A percentile compares a stretch with the other conserved stretches of the same genome.
These are phyloP conservation scores for Plasmodium knowlesi DNA, from an alignment of 169 alveolate species.

Conservation along the genomic window DNA sequence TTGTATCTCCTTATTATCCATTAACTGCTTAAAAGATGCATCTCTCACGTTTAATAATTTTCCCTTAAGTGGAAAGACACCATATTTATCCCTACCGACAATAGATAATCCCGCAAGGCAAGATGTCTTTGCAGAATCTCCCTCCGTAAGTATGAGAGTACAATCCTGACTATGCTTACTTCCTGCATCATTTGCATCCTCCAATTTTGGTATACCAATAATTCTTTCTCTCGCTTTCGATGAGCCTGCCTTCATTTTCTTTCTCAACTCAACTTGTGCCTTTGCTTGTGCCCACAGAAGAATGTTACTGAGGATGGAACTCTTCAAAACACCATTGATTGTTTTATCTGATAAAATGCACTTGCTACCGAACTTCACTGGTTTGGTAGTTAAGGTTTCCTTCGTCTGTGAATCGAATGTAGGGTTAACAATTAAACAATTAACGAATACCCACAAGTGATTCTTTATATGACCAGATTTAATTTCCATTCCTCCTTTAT, in stretches of 20 bases:
- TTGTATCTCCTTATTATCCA: slow-evolving; percentile 97
- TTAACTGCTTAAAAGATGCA: slow-evolving; percentile 94
- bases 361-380: slow-evolving; percentile 91
- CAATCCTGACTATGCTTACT: slow-evolving; percentile 94
- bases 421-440: slow-evolving; percentile 98
- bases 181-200: slow-evolving; percentile 99
- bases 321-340: slow-evolving; percentile 90
- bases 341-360: slow-evolving; percentile 92
- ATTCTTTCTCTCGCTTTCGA: slow-evolving; percentile 84
- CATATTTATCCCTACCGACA: slow-evolving; percentile 98
- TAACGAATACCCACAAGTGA: slow-evolving; percentile 97
- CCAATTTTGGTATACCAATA: slow-evolving; percentile 97
- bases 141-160: slow-evolving; percentile 99
- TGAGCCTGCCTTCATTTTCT: slow-evolving; percentile 88
- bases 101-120: slow-evolving; percentile 99
- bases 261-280: slow-evolving; percentile 93
- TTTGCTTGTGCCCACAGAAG: slow-evolving; percentile 94
- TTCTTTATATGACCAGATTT: slow-evolving; percentile 94
- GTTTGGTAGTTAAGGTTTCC: slow-evolving; percentile 96
- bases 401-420: slow-evolving; percentile 99
- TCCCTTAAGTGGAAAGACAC: slow-evolving; percentile 99
- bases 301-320: slow-evolving; percentile 92
- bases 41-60: slow-evolving; percentile 99
- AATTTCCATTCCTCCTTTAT: slow-evolving; percentile 94
- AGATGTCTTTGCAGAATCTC: slow-evolving; percentile 99